Evolutionary conservation across 306 rosid genomes (phyloP).

Genomic region (Prunus mume): DNA sequence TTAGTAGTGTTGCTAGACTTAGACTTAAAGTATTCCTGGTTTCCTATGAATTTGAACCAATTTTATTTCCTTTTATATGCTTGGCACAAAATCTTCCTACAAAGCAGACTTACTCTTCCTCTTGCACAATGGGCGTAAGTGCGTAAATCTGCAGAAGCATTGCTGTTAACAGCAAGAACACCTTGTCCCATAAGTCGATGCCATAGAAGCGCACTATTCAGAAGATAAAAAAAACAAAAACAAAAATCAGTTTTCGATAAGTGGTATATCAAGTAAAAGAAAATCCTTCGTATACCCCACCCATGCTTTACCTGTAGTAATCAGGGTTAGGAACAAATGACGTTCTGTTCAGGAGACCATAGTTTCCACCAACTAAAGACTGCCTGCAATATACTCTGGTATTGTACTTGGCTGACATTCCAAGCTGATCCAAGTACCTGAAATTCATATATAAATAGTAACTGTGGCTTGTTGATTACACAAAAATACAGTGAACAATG

Average conservation of each 20-base stretch:
- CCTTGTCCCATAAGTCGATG: constrained; percentile 80
- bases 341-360: constrained; percentile 77
- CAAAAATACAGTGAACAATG: background rate
- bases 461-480: background rate
- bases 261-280: constrained; percentile 11
- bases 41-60: background rate
- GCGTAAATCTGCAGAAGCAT: constrained; percentile 62
- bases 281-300: background rate
- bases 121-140: constrained; percentile 87
- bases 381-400: constrained; percentile 90
- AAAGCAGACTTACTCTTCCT: constrained; percentile 61
- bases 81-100: constrained; percentile 8
- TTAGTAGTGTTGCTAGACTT: no score
- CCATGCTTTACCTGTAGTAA: constrained; percentile 65
- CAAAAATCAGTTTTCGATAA: background rate
- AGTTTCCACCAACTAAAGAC: constrained; percentile 87
- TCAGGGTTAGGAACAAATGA: constrained; percentile 91
- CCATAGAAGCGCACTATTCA: constrained; percentile 88
- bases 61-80: background rate
- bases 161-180: constrained; percentile 52
- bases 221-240: constrained; percentile 20
- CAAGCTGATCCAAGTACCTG: constrained; percentile 99
- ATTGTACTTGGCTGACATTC: constrained; percentile 75
- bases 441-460: background rate
- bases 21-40: background rate